A percentile compares a stretch with the other conserved stretches of the same genome.
Evolutionary conservation across 805 yeast genomes (phyloP).

Genomic region (Ogataea pini): DNA sequence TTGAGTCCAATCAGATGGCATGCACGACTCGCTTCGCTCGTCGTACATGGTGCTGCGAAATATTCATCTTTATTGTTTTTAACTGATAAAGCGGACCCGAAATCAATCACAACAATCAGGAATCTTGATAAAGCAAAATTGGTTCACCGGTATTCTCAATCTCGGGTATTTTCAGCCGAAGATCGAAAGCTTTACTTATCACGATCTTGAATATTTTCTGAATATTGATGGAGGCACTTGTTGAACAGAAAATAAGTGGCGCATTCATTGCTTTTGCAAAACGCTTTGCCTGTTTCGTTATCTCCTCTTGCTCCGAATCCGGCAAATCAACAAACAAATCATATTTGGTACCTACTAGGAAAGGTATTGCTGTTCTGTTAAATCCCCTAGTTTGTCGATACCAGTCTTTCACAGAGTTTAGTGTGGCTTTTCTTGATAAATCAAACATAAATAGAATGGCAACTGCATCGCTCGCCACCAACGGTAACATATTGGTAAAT

Average conservation of each 20-base stretch:
- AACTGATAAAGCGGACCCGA: too few species aligned
- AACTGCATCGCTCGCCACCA: constrained; percentile 89
- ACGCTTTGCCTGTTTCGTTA: constrained; percentile 78
- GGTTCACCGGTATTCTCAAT: constrained; percentile 90
- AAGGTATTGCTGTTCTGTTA: constrained; percentile 87
- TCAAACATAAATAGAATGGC: constrained; percentile 91
- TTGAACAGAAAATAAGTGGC: constrained; percentile 80
- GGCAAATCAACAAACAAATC: constrained; percentile 82
- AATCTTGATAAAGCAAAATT: constrained; percentile 63
- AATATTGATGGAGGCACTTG: constrained; percentile 87
- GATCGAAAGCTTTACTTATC: constrained; percentile 85
- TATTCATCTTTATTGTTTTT: constrained; percentile 7
- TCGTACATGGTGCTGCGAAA: too few species aligned
- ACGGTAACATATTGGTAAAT: constrained; percentile 91
- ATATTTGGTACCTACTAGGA: constrained; percentile 90
- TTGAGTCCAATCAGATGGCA: too few species aligned
- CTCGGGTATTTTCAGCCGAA: constrained; percentile 81
- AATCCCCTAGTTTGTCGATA: constrained; percentile 87
- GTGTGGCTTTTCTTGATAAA: constrained; percentile 79
- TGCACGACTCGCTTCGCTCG: not conserved
- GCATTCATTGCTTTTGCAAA: constrained; percentile 91
- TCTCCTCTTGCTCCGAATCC: constrained; percentile 76
- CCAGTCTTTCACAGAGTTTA: constrained; percentile 93
- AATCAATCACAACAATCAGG: too few species aligned
- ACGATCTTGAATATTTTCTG: constrained; percentile 92